A percentile compares a stretch with the other conserved stretches of the same genome.
Conservation (phyloP, 2,329 filamentous ascomycete genomes). For the Aspergillus cejpii region DNA sequence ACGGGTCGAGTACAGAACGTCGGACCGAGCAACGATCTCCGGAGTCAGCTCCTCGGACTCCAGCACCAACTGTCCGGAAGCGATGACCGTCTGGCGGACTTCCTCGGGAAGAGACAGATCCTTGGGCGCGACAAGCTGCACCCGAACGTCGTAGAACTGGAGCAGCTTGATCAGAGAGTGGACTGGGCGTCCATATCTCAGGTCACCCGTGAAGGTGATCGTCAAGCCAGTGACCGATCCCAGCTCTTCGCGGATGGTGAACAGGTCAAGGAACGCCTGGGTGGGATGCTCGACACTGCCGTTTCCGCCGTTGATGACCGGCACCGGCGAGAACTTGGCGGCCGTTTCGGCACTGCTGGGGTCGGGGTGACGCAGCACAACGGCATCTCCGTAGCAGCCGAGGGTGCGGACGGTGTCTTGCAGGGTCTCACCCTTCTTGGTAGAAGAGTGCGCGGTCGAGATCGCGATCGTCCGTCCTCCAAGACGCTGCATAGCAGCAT, state of each 20-base stretch:
- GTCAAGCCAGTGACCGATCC: slow-evolving; percentile 92
- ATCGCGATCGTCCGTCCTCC: slow-evolving; percentile 80
- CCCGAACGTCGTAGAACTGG: slow-evolving; percentile 87
- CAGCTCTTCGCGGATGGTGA: slow-evolving; percentile 95
- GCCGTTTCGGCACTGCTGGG: slow-evolving; percentile 74
- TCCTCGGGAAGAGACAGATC: slow-evolving; percentile 68
- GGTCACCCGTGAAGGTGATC: slow-evolving; percentile 91
- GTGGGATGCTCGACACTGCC: slow-evolving; percentile 94
- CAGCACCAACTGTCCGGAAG: slow-evolving; percentile 66
- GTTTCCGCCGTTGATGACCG: slow-evolving; percentile 95
- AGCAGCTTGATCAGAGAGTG: slow-evolving; percentile 93
- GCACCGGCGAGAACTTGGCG: slow-evolving; percentile 78
- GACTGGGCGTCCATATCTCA: slow-evolving; percentile 87
- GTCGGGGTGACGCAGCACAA: slow-evolving; percentile 90
- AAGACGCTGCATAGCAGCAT: slow-evolving; percentile 96
- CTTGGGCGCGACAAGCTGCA: slow-evolving; percentile 84
- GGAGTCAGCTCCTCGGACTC: slow-evolving; percentile 75
- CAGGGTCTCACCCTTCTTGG: slow-evolving; percentile 87
- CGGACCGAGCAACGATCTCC: slow-evolving; percentile 76
- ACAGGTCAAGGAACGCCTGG: slow-evolving; percentile 93
- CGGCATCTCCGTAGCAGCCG: slow-evolving; percentile 86
- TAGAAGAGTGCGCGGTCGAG: slow-evolving; percentile 75
- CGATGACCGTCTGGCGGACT: slow-evolving; percentile 64
- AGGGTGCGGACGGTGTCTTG: slow-evolving; percentile 91
- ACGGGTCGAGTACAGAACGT: slow-evolving; percentile 94